Conservation (phyloP, 768 basidiomycete species). For the Obba rivulosa region DNA sequence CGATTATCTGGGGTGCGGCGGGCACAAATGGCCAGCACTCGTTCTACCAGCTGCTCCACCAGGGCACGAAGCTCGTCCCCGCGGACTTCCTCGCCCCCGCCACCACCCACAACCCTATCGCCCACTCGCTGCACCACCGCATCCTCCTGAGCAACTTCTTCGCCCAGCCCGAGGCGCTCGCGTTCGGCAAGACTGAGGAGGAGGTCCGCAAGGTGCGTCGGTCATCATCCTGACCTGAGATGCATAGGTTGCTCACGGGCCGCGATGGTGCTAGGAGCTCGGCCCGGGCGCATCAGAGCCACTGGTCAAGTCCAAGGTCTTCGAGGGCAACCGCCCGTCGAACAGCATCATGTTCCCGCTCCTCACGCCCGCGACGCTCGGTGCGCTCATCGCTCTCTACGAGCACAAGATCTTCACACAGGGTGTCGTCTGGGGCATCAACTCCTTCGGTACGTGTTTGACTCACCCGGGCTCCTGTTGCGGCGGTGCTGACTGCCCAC, state of each 20-base stretch:
- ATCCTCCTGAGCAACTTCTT: conserved; percentile 98
- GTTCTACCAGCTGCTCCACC: conserved; percentile 97
- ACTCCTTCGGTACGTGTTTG: conserved; percentile 75
- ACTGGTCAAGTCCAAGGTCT: conserved; percentile 94
- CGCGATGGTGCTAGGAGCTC: conserved; percentile 39
- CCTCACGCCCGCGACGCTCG: conserved; percentile 85
- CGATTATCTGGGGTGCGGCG: conserved; percentile 98
- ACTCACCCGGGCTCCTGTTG: background rate
- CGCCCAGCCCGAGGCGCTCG: conserved; percentile 95
- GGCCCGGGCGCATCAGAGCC: conserved; percentile 70
- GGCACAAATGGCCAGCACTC: conserved; percentile 99
- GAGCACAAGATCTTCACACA: conserved; percentile 99
- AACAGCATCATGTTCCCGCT: conserved; percentile 95
- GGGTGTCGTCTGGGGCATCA: conserved; percentile 97
- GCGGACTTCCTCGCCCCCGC: conserved; percentile 91
- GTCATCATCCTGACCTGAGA: background rate
- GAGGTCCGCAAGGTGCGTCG: conserved; percentile 49
- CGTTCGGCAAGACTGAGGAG: conserved; percentile 95
- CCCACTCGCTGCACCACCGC: conserved; percentile 86
- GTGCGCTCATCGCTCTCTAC: conserved; percentile 84
- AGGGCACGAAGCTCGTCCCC: conserved; percentile 89
- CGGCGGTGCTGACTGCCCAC: background rate
- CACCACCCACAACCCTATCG: conserved; percentile 85
- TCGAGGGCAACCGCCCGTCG: conserved; percentile 95
- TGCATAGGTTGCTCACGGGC: background rate